Conservation (phyloP, 208 protist genomes). For the Perkinsela sp. region DNA sequence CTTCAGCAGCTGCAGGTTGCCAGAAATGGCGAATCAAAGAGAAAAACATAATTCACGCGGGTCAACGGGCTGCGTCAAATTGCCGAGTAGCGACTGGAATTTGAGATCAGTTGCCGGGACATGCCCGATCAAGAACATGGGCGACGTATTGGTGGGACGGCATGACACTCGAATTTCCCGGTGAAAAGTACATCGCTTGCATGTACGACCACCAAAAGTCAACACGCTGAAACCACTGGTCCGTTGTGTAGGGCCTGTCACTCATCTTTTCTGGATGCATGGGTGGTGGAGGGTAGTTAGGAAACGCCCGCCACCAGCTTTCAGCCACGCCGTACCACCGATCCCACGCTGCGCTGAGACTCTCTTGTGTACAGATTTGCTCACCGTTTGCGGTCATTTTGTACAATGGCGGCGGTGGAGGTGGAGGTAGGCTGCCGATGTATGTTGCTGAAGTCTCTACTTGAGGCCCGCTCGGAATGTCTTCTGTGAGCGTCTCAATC, state of each 20-base stretch:
- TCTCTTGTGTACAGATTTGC: neutral
- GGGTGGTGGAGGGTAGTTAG: neutral
- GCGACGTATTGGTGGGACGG: neutral
- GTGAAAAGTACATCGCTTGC: neutral
- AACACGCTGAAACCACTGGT: neutral
- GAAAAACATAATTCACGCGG: no score
- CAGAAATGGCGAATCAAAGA: no score
- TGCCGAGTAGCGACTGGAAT: no score
- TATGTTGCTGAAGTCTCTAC: neutral
- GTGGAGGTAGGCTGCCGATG: neutral
- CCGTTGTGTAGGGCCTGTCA: neutral
- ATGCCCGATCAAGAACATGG: neutral
- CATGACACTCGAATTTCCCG: neutral
- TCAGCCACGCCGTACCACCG: neutral
- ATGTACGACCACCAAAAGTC: slow-evolving; percentile 1
- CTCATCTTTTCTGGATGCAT: neutral
- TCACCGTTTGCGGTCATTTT: neutral
- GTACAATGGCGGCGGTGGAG: neutral
- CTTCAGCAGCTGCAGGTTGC: no score
- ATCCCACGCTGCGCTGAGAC: neutral
- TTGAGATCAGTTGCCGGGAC: no score
- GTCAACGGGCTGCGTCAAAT: no score
- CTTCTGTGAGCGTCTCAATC: neutral
- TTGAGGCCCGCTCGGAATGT: neutral
- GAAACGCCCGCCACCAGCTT: neutral